Evolutionary conservation across 768 basidiomycete genomes (phyloP), one percentile per base, ranked within the genome.

Genomic region (Lyophyllum shimeji): DNA sequence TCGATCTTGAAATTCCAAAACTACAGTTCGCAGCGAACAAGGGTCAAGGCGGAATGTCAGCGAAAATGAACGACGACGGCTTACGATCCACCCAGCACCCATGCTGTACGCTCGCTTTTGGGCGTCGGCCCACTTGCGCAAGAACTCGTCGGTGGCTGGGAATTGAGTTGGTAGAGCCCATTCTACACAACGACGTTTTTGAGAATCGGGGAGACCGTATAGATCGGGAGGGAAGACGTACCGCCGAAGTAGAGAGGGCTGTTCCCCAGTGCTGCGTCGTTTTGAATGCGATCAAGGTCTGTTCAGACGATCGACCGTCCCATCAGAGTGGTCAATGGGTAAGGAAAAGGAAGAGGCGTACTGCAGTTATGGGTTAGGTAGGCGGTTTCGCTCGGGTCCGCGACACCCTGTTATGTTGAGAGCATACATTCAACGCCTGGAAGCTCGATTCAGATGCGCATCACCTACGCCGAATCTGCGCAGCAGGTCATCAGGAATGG

Each of bases 1-100:
- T 90, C 89, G 6, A 84, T 75, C 63, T 86, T 88, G 75, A 90
- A 90, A 68, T 83, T 89, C 88, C 88, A 90, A 61, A 75, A 76
- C 74, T 76, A 49, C 2, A 23, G 9, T 45, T 18, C n/a, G 40
- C 6, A 55, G 47, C 25, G 2, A 27, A 11, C 29, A 9, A 9
- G 29, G 29, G n/a, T 20, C 3, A 23, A 34, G 15, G 39, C 27
- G 29, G 5, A n/a, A 15, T n/a, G 27, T n/a, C 24, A 15, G 44
- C 20, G 57, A 6, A 13, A 47, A 20, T 13, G 15, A 17, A 3
- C 3, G 25, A 27, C 25, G 39, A 25, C 21, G 2, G 75, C 84
- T 70, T 59, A 87, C 86, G 40, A 89, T 76, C 86, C 87, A 89
- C 24, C 87, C 87, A 1, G 78, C 76, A 31, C 78, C 76, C 57